Percentiles rank a stretch among this genome's conserved stretches.
These are phyloP conservation scores for Solioccasus polychromus DNA, from an alignment of 768 basidiomycete genomes.

Conservation along the genomic window DNA sequence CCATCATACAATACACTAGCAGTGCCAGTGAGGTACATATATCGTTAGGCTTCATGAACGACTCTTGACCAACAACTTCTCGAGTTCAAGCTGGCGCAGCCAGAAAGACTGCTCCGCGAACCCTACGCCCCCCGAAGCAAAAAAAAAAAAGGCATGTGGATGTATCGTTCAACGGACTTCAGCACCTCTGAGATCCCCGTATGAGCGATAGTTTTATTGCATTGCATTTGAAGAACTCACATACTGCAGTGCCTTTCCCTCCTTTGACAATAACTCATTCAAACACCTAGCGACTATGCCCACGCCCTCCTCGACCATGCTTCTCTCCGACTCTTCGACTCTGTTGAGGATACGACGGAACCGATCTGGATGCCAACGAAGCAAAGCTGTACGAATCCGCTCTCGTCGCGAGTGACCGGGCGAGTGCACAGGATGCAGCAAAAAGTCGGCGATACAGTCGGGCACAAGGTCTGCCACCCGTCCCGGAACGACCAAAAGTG, in stretches of 20 bases:
- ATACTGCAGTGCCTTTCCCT: constrained; percentile 20
- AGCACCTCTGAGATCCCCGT: constrained; percentile 12
- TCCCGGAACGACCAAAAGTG: constrained; percentile 43
- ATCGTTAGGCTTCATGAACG: constrained; percentile 1
- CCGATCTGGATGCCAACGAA: constrained; percentile 81
- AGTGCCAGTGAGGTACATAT: constrained; percentile 7
- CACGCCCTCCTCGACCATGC: constrained; percentile 56
- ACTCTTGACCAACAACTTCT: too few relatives aligned
- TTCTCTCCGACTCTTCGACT: constrained; percentile 51
- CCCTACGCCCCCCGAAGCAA: too few relatives aligned
- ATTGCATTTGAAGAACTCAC: constrained; percentile 13
- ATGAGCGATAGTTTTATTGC: neutral
- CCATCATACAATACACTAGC: constrained; percentile 20
- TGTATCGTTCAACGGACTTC: neutral
- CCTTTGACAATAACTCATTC: constrained; percentile 58
- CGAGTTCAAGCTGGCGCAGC: constrained; percentile 16
- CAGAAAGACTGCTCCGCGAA: constrained; percentile 12
- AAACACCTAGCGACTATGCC: constrained; percentile 64
- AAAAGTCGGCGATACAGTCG: constrained; percentile 53
- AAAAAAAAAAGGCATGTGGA: neutral
- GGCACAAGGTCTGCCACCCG: constrained; percentile 49
- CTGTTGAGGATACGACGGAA: constrained; percentile 57
- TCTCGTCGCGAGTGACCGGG: constrained; percentile 57
- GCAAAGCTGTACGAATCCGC: constrained; percentile 60
- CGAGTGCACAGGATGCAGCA: constrained; percentile 67